phyloP scores from a whole-genome alignment of 2,329 filamentous ascomycete genomes.

The Trichoderma gracile region DNA sequence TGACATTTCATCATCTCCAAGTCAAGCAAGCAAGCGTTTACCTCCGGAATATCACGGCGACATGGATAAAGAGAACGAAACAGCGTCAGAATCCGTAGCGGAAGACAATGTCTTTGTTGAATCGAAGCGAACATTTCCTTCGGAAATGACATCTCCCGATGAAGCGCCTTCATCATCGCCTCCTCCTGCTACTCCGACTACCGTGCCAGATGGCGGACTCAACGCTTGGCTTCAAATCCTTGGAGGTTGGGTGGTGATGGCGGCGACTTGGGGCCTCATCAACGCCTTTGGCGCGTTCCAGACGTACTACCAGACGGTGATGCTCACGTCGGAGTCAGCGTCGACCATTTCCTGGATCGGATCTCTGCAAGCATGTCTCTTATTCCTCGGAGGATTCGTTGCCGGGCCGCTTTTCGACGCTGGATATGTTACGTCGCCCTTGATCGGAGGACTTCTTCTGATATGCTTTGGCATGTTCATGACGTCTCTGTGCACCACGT shows the following conservation, averaged over 20 bases:
- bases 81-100: background rate
- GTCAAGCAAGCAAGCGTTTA: no score
- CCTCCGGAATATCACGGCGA: background rate
- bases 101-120: background rate
- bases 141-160: background rate
- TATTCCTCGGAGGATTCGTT: slow-evolving; percentile 37
- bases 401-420: slow-evolving; percentile 50
- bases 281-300: slow-evolving; percentile 56
- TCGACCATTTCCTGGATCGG: slow-evolving; percentile 44
- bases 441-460: slow-evolving; percentile 30
- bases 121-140: background rate
- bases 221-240: slow-evolving; percentile 5
- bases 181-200: background rate
- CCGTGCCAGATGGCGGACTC: background rate
- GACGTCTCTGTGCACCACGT: background rate
- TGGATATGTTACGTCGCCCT: slow-evolving; percentile 46
- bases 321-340: slow-evolving; percentile 34
- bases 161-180: background rate
- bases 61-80: background rate
- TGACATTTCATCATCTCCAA: background rate
- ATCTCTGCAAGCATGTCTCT: slow-evolving; percentile 49
- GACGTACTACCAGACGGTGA: slow-evolving; percentile 51
- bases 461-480: slow-evolving; percentile 7
- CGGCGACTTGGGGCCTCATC: slow-evolving; percentile 48
- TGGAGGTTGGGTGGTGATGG: background rate